phyloP scores from a whole-genome alignment of 306 rosid species.

The Cucumis sativus region DNA sequence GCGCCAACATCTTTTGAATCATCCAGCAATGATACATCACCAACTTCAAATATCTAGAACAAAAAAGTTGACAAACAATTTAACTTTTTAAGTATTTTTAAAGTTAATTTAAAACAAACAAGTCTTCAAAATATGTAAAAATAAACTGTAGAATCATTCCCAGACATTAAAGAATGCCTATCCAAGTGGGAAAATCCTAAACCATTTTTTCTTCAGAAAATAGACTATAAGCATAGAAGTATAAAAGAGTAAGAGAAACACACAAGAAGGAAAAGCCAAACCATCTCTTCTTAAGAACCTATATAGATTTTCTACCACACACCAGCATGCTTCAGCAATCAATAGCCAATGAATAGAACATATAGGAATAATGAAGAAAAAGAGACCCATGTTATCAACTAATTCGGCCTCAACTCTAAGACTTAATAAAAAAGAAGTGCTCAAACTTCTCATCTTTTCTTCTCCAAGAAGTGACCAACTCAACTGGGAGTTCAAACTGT shows the following conservation, averaged over 20 bases:
- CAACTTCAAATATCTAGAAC: constrained; percentile 82
- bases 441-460: not conserved
- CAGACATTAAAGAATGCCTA: not conserved
- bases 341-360: not conserved
- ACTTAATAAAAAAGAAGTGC: not conserved
- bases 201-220: not conserved
- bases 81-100: not conserved
- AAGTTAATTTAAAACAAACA: no score
- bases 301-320: not conserved
- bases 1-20: constrained; percentile 72
- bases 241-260: not conserved
- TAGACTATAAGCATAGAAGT: not conserved
- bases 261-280: not conserved
- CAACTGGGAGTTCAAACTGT: not conserved
- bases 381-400: not conserved
- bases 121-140: not conserved
- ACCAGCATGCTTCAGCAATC: not conserved
- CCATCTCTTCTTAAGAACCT: not conserved
- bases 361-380: not conserved
- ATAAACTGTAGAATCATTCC: not conserved
- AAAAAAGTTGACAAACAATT: not conserved
- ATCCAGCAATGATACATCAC: constrained; percentile 63
- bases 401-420: not conserved
- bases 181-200: not conserved
- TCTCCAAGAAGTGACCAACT: not conserved